Base-by-base conservation (phyloP, 75 land plant species). In the Cupressus sempervirens region DNA sequence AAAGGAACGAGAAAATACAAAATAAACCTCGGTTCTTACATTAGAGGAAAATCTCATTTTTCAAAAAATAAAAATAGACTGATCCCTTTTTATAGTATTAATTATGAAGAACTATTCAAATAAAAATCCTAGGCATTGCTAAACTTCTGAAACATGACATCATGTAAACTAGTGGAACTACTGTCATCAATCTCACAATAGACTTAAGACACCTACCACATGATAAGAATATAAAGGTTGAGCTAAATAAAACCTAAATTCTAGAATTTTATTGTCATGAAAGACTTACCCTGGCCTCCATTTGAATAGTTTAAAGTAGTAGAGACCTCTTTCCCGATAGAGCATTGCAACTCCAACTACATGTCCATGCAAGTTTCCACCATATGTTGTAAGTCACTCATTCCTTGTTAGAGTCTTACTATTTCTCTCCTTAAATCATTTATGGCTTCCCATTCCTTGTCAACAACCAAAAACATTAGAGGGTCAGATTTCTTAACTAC, bases 311-410 rank as follows among this genome's bases (percentile, higher is more conserved):
- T 96, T 34, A 97, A 86, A 87, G 99, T 97, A 54, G 98, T 95
- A 83, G 99, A 90, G 40, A 97, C 94, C 90, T 97, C 99, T 67
- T 97, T 97, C 83, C 97, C 84, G 9, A 97, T 89, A 67, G 99
- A 94, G 14, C 97, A 92, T 86, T 97, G 99, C 85, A 97, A 86
- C 92, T 97, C 99, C 13, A 95, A 87, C 76, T 97, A 97, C 99
- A 97, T 95, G 76, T 97, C 97, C 93, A 97, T 93, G 89, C 97
- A 94, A 34, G 99, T 95, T 81, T 97, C 99, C 85, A 97, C 83
- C 93, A 94, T 94, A 80, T 95, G 87, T 85, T 95, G 99, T 92
- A 97, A 90, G 86, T 97, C 94, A 83, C 86, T 88, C 93, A 97
- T 93, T 30, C 97, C 94, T 86, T 95, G 99, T 76, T 95, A 93